Conservation (phyloP, 345 rosid genomes). For the Leavenworthia alabamica region DNA sequence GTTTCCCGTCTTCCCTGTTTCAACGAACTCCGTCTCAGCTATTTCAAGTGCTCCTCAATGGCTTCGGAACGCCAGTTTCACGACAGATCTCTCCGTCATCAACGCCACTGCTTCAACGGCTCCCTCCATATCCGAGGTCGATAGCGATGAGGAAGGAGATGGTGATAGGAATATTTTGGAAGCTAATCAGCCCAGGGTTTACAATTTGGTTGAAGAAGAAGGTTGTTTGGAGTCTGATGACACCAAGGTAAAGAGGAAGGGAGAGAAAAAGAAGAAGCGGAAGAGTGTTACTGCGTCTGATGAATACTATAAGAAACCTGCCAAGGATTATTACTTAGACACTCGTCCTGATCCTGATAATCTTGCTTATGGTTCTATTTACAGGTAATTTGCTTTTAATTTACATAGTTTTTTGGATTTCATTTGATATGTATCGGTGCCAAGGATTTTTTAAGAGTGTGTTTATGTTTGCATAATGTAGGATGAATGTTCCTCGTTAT, state of each 20-base stretch:
- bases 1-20: constrained; percentile 40
- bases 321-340: constrained; percentile 81
- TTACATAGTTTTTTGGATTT: not conserved
- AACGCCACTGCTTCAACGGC: constrained; percentile 42
- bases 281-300: constrained; percentile 34
- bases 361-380: constrained; percentile 72
- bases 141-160: constrained; percentile 33
- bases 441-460: not conserved
- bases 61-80: constrained; percentile 88
- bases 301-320: constrained; percentile 39
- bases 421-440: not conserved
- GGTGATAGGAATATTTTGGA: not conserved
- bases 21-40: constrained; percentile 21
- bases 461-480: constrained; percentile 29
- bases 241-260: constrained; percentile 33
- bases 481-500: constrained; percentile 86
- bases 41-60: constrained; percentile 39
- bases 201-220: constrained; percentile 42
- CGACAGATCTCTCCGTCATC: constrained; percentile 53
- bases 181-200: constrained; percentile 21
- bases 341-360: constrained; percentile 81
- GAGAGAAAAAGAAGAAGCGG: constrained; percentile 37
- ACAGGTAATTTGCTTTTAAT: constrained; percentile 42
- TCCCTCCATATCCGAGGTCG: constrained; percentile 1
- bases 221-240: constrained; percentile 31